Percentiles rank a stretch among this genome's conserved stretches.
These are phyloP conservation scores for Platanthera guangdongensis DNA, from an alignment of 106 monocot species.

Conservation along the genomic window DNA sequence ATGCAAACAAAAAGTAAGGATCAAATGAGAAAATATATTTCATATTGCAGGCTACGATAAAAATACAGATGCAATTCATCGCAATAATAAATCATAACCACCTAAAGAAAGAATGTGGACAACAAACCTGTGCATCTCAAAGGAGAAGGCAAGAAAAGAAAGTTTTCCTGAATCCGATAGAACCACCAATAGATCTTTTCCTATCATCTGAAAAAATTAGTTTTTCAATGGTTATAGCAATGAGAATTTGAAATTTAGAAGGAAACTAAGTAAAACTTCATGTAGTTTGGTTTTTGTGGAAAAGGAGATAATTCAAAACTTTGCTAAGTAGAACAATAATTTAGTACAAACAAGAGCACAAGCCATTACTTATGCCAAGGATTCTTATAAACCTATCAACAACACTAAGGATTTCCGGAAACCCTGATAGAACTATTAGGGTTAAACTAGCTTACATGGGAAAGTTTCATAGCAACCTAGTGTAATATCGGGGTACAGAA, in stretches of 20 bases:
- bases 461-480: too few species aligned
- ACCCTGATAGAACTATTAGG: too few species aligned
- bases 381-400: background rate
- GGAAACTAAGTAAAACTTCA: background rate
- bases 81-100: background rate
- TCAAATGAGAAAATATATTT: background rate
- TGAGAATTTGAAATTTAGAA: background rate
- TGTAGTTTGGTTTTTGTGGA: too few species aligned
- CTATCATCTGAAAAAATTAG: slow-evolving; percentile 35
- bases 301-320: background rate
- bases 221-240: background rate
- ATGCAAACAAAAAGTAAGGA: background rate
- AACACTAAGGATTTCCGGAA: background rate
- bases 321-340: background rate
- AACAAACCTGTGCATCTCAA: slow-evolving; percentile 80
- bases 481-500: too few species aligned
- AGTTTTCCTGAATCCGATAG: slow-evolving; percentile 93
- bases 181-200: slow-evolving; percentile 75
- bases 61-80: background rate
- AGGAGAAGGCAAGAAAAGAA: slow-evolving; percentile 69
- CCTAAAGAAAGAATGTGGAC: background rate
- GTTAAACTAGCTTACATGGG: too few species aligned
- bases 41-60: background rate
- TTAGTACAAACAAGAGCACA: background rate
- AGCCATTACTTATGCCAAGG: background rate